A percentile compares a stretch with the other conserved stretches of the same genome.
These are phyloP conservation scores for Ulota crispa DNA, from an alignment of 225 moss, liverwort and hornwort species.

Conservation along the genomic window DNA sequence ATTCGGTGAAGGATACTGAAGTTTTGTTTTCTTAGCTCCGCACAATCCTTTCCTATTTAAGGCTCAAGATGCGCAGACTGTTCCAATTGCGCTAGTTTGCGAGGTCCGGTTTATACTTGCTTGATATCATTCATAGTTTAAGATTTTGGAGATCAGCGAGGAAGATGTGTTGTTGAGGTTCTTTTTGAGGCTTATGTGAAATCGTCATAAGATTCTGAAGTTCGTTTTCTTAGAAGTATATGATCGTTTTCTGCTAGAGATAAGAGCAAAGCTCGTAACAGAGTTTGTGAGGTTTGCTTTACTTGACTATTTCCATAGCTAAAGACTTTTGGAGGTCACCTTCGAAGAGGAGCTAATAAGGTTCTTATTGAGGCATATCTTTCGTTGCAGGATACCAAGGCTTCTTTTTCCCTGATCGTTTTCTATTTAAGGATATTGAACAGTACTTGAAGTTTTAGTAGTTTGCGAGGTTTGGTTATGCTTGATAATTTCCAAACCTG, in stretches of 20 bases:
- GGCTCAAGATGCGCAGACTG: background rate
- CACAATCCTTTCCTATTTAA: background rate
- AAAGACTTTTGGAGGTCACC: background rate
- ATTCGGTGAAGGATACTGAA: background rate
- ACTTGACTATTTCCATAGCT: background rate
- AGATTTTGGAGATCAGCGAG: background rate
- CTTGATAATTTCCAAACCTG: background rate
- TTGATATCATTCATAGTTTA: background rate
- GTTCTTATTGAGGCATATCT: background rate
- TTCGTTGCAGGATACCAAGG: background rate
- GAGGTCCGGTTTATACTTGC: background rate
- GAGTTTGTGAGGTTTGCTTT: background rate
- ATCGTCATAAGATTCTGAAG: background rate
- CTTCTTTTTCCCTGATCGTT: background rate
- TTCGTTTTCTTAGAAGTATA: background rate
- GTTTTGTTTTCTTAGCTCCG: background rate
- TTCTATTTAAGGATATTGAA: background rate
- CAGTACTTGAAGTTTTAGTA: no score
- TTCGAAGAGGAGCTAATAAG: background rate
- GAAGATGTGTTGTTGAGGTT: background rate
- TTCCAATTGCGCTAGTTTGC: background rate
- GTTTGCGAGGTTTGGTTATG: constrained; percentile 9
- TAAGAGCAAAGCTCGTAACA: no score
- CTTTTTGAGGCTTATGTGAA: background rate
- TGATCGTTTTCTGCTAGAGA: background rate